These are phyloP conservation scores for Cutaneotrichosporon mucoides DNA, from an alignment of 1,284 basidiomycete species.

Conservation along the genomic window DNA sequence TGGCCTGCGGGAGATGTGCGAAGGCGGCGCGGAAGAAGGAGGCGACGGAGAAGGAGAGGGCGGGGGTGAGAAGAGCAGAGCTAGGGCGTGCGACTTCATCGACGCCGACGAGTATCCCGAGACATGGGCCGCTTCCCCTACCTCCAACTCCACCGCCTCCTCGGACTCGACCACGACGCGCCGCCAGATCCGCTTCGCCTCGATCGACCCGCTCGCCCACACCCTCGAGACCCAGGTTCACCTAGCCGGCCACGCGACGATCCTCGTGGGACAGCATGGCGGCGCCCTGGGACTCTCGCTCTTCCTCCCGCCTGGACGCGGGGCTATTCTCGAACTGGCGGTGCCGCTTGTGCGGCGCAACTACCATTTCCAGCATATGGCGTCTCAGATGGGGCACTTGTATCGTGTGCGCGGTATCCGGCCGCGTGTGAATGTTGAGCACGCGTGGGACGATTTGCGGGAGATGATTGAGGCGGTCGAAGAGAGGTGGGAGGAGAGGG, in stretches of 20 bases:
- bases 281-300: slow-evolving; percentile 41
- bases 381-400: slow-evolving; percentile 25
- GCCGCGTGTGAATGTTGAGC: slow-evolving; percentile 29
- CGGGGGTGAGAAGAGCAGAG: not conserved
- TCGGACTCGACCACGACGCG: no score
- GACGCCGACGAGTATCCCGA: slow-evolving; percentile 33
- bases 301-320: slow-evolving; percentile 38
- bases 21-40: no score
- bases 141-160: not conserved
- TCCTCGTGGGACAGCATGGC: slow-evolving; percentile 41
- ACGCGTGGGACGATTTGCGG: slow-evolving; percentile 23
- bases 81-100: slow-evolving; percentile 26
- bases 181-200: slow-evolving; percentile 30
- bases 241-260: slow-evolving; percentile 35
- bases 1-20: slow-evolving; percentile 27
- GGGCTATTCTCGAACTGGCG: slow-evolving; percentile 36
- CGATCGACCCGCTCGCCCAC: slow-evolving; percentile 39
- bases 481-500: not conserved
- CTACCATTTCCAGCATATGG: slow-evolving; percentile 45
- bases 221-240: slow-evolving; percentile 41
- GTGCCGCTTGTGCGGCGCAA: slow-evolving; percentile 28
- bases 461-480: not conserved
- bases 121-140: slow-evolving; percentile 20
- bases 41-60: no score
- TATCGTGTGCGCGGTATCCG: slow-evolving; percentile 26